Base-by-base conservation (phyloP, 163 green algal species). In the Prototheca cutis region DNA sequence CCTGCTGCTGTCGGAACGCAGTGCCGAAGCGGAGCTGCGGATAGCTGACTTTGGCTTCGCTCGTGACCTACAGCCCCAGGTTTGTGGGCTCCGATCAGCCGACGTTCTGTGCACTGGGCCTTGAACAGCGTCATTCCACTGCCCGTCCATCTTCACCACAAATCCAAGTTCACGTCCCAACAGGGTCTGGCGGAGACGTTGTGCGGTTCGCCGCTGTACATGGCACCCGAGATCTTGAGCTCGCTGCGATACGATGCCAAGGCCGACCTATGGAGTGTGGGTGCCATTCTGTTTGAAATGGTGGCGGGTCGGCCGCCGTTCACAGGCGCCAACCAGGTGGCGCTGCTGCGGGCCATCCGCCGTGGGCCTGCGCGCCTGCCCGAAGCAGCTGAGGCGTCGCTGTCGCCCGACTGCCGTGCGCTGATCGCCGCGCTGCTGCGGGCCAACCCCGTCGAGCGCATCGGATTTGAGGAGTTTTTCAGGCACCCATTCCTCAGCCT, bases 1-100 rank as follows among this genome's bases (percentile, higher is more conserved):
- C 68, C 74, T 96, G 57, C 74, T 96, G 59, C 75, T 96, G 25
- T 71, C 68, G 5, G 28, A 24, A 10, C 4, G 40, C 4, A 10
- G 13, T 2, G 28, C 55, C 0, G 19, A 23, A 0, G 53, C 57
- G 23, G 34, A 31, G 18, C 78, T 98, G 2, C 97, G 97, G 74
- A 98, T 99, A 53, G 93, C 93, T 21, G 93, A 99, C 74, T 99
- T 99, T 89, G 93, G 93, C 6, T 99, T 99, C 77, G 92, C 91
- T 6, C 70, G 92, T 21, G 81, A 76, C 36, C 75, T 96, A 66
- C 79, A 86, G 63, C 83, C 85, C 19, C 74, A 88, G 66, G 54
- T 69, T 36, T 45, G 36, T 13, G 36, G 8, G 36, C 13, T 45
- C 36, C 36, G 36, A 45, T 8, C 8, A 45, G 36, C 8, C 36